These are phyloP conservation scores for Colletotrichum viniferum DNA, from an alignment of 2,329 filamentous ascomycete genomes.

Conservation along the genomic window DNA sequence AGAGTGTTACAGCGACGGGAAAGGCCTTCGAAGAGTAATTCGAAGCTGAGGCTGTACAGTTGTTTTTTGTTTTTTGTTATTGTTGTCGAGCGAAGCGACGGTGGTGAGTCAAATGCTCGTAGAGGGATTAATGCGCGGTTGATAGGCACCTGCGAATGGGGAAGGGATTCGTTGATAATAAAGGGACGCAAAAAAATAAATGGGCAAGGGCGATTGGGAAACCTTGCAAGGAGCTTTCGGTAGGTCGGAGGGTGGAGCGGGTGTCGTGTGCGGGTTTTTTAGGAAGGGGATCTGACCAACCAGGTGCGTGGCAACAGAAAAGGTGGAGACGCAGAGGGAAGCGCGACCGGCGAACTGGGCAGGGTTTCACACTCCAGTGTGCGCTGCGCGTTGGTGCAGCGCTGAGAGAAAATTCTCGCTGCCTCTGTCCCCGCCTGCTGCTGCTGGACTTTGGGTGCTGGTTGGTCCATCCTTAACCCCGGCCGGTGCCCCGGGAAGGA, in stretches of 20 bases:
- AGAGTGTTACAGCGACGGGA: background rate
- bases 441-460: background rate
- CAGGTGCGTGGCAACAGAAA: slow-evolving; percentile 5
- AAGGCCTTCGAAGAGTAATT: background rate
- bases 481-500: slow-evolving; percentile 12
- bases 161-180: background rate
- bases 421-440: background rate
- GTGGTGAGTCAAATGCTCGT: background rate
- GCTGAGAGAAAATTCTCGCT: slow-evolving; percentile 15
- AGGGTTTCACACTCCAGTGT: background rate
- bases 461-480: background rate
- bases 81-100: background rate
- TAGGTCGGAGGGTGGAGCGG: slow-evolving; percentile 10
- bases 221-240: slow-evolving; percentile 11
- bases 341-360: background rate
- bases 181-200: slow-evolving; percentile 11
- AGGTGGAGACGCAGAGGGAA: background rate
- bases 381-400: background rate
- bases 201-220: background rate
- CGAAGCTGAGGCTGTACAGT: background rate
- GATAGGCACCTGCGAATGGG: background rate
- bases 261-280: slow-evolving; percentile 26
- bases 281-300: slow-evolving; percentile 16
- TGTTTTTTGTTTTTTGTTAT: background rate
- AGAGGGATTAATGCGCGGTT: background rate